Evolutionary conservation across 768 basidiomycete genomes (phyloP).

Genomic region (Scleroderma citrinum): DNA sequence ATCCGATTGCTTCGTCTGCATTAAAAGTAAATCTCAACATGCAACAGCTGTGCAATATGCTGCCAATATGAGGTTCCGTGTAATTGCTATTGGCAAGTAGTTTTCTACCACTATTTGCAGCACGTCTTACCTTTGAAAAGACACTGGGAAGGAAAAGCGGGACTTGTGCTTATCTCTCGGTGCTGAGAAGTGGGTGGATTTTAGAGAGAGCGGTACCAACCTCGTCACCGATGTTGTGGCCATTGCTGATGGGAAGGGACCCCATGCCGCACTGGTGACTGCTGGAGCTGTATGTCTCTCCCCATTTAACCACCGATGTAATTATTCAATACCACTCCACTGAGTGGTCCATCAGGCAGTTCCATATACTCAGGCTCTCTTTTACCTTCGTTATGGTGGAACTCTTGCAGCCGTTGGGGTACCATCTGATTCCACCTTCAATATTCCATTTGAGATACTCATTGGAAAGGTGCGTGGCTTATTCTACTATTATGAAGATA

Average conservation of each 20-base stretch:
- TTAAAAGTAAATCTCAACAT: not conserved
- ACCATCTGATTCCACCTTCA: constrained; percentile 25
- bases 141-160: constrained; percentile 39
- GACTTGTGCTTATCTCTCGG: constrained; percentile 34
- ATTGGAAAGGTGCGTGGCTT: constrained; percentile 17
- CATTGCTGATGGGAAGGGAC: constrained; percentile 38
- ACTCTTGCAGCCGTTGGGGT: constrained; percentile 38
- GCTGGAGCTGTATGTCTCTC: constrained; percentile 14
- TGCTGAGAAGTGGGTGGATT: constrained; percentile 42
- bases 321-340: too few species aligned
- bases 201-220: constrained; percentile 33
- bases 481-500: not conserved
- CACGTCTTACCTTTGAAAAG: constrained; percentile 12
- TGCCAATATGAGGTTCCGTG: constrained; percentile 34
- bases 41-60: constrained; percentile 41
- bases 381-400: constrained; percentile 40
- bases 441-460: constrained; percentile 27
- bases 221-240: constrained; percentile 34
- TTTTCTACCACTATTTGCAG: not conserved
- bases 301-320: not conserved
- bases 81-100: constrained; percentile 36
- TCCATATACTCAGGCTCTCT: constrained; percentile 39
- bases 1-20: not conserved
- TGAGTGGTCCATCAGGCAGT: constrained; percentile 14
- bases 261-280: constrained; percentile 31